Conservation (phyloP, 805 yeast genomes). For the Peterozyma xylosa region DNA sequence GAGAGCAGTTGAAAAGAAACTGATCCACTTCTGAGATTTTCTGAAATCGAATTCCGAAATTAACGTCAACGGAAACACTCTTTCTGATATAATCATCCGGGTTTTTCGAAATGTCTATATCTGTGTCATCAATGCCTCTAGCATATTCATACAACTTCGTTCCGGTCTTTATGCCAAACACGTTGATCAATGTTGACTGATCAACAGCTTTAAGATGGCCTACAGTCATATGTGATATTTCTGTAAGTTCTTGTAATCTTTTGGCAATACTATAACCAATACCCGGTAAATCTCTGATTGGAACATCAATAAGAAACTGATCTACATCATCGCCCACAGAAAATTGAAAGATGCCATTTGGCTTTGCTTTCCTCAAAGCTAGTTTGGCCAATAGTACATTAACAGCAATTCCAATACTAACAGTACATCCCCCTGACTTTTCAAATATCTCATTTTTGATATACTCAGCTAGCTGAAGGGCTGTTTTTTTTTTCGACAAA, state of each 20-base stretch:
- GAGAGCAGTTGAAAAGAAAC: slow-evolving; percentile 51
- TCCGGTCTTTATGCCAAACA: slow-evolving; percentile 70
- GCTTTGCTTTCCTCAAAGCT: slow-evolving; percentile 70
- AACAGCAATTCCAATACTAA: slow-evolving; percentile 72
- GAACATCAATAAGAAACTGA: slow-evolving; percentile 27
- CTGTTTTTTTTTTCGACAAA: slow-evolving; percentile 16
- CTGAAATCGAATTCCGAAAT: slow-evolving; percentile 82
- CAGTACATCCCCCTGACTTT: slow-evolving; percentile 47
- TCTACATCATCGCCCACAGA: slow-evolving; percentile 24
- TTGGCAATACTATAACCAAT: slow-evolving; percentile 44
- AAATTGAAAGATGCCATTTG: slow-evolving; percentile 46
- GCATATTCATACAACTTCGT: slow-evolving; percentile 49
- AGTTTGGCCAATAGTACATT: slow-evolving; percentile 76
- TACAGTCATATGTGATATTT: slow-evolving; percentile 21
- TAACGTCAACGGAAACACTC: slow-evolving; percentile 80
- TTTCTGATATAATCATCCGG: slow-evolving; percentile 54
- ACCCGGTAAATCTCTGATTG: slow-evolving; percentile 49
- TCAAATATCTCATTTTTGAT: slow-evolving; percentile 33
- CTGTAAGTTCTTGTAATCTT: slow-evolving; percentile 30
- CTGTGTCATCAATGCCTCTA: slow-evolving; percentile 61
- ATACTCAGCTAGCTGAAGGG: slow-evolving; percentile 18
- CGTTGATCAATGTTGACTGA: slow-evolving; percentile 26
- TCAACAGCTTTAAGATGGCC: slow-evolving; percentile 29
- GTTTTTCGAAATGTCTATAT: slow-evolving; percentile 41
- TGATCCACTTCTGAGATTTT: slow-evolving; percentile 50